Conservation (phyloP, 1,139 yeast species). For the Wickerhamiella pararugosa region DNA sequence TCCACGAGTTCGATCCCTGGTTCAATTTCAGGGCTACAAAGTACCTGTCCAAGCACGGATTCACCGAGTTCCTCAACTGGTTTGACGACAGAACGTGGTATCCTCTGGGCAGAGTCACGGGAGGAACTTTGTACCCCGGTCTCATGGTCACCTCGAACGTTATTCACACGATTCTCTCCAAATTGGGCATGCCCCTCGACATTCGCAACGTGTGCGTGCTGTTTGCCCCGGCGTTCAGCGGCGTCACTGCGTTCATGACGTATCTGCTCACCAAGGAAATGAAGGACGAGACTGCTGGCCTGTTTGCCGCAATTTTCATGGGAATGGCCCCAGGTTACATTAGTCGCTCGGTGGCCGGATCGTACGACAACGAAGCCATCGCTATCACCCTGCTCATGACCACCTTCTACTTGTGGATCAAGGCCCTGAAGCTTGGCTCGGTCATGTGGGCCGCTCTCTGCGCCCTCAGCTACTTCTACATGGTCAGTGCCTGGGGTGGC, state of each 20-base stretch:
- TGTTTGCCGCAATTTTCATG: conserved; percentile 85
- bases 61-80: conserved; percentile 90
- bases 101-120: conserved; percentile 96
- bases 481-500: conserved; percentile 99
- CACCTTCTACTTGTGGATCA: conserved; percentile 92
- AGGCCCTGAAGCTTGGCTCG: conserved; percentile 81
- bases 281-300: conserved; percentile 81
- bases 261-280: conserved; percentile 79
- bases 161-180: conserved; percentile 58
- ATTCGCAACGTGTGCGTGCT: conserved; percentile 91
- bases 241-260: conserved; percentile 85
- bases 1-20: conserved; percentile 99
- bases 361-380: conserved; percentile 97
- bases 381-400: conserved; percentile 94
- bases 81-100: conserved; percentile 99
- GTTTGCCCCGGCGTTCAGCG: conserved; percentile 93
- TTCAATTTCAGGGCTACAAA: conserved; percentile 92
- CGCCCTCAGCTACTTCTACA: conserved; percentile 84
- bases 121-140: conserved; percentile 97
- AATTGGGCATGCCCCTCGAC: conserved; percentile 67
- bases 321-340: conserved; percentile 98
- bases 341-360: conserved; percentile 96
- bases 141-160: conserved; percentile 93
- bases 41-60: conserved; percentile 69
- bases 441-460: conserved; percentile 72